Evolutionary conservation across 495 filamentous ascomycete genomes (phyloP).

Genomic region (Chaetomium fimeti): DNA sequence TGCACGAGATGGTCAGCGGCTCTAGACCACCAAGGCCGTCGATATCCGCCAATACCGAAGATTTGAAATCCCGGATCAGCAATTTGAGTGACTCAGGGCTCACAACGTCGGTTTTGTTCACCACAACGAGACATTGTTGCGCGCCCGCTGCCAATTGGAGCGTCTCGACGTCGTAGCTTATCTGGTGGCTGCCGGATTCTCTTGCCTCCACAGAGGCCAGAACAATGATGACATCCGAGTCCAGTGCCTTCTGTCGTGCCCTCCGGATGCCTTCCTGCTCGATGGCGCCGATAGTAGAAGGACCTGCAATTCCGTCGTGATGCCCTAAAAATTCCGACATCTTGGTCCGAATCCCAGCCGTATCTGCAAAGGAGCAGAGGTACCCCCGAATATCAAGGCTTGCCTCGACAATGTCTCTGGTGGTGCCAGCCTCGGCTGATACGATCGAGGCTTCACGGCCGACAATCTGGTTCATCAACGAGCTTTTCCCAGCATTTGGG

Average conservation of each 20-base stretch:
- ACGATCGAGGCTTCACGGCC: slow-evolving; percentile 94
- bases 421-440: slow-evolving; percentile 86
- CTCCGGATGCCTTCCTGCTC: slow-evolving; percentile 89
- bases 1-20: slow-evolving; percentile 66
- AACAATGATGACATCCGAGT: slow-evolving; percentile 83
- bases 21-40: slow-evolving; percentile 29
- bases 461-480: slow-evolving; percentile 85
- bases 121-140: slow-evolving; percentile 63
- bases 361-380: slow-evolving; percentile 86
- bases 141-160: slow-evolving; percentile 50
- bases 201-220: slow-evolving; percentile 66
- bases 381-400: slow-evolving; percentile 87
- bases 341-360: slow-evolving; percentile 70
- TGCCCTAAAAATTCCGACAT: slow-evolving; percentile 21
- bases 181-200: slow-evolving; percentile 35
- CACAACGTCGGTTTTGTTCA: slow-evolving; percentile 80
- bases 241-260: slow-evolving; percentile 73
- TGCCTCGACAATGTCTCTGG: slow-evolving; percentile 89
- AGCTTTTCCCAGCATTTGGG: slow-evolving; percentile 95
- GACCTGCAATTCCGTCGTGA: not conserved
- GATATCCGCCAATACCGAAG: slow-evolving; percentile 35
- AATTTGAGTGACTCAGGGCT: slow-evolving; percentile 25
- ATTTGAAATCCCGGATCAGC: slow-evolving; percentile 37
- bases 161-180: slow-evolving; percentile 50
- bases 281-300: slow-evolving; percentile 62